Evolutionary conservation across 371 early-diverging fungal species (phyloP).

Genomic region (Mortierella sp.): DNA sequence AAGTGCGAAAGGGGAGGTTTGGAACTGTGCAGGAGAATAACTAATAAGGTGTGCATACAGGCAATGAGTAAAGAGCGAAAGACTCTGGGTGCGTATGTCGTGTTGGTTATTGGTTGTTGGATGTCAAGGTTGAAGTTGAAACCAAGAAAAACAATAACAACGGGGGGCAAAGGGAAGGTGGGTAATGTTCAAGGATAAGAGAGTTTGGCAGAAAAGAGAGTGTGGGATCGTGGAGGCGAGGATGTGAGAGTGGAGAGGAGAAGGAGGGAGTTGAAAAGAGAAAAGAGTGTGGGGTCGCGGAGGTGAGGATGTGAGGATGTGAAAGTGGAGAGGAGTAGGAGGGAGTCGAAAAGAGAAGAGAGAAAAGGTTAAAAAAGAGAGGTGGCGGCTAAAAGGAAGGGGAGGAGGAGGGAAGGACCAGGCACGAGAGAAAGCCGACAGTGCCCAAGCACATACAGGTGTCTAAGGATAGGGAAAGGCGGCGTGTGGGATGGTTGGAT

Average conservation of each 20-base stretch:
- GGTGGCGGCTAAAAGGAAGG: background rate
- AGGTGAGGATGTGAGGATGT: background rate
- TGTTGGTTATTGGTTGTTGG: background rate
- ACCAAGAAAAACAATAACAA: background rate
- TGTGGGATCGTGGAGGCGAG: no score
- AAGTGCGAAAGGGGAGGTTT: background rate
- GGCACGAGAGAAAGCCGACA: background rate
- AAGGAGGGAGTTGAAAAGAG: background rate
- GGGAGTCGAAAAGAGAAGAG: background rate
- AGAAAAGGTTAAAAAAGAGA: background rate
- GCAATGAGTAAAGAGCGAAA: background rate
- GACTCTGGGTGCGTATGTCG: background rate
- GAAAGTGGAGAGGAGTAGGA: background rate
- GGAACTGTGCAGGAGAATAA: background rate
- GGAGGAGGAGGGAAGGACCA: background rate
- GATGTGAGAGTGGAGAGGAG: no score
- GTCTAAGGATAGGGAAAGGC: background rate
- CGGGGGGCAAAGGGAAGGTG: background rate
- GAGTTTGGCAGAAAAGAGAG: no score
- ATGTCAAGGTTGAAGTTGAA: background rate
- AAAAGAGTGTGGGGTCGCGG: background rate
- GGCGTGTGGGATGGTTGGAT: background rate
- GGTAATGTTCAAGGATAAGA: no score
- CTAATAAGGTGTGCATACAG: background rate
- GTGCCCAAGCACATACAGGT: background rate